phyloP scores from a whole-genome alignment of 2,329 filamentous ascomycete species.

The Pseudogymnoascus sp. region DNA sequence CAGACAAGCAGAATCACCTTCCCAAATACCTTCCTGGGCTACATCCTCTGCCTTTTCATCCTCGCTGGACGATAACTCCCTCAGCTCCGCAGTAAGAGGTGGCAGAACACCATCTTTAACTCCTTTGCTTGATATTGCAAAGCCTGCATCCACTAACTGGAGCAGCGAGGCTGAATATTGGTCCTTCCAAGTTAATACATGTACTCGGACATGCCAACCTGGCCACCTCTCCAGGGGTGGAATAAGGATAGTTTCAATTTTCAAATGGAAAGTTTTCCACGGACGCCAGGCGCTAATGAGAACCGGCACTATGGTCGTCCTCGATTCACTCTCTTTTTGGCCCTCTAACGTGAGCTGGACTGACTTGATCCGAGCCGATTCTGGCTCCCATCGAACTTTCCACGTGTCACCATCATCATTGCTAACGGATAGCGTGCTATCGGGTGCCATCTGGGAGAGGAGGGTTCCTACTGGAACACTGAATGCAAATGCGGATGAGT shows the following conservation, averaged over 20 bases:
- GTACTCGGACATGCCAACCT: slow-evolving; percentile 34
- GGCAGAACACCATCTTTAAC: slow-evolving; percentile 3
- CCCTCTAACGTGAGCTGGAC: neutral
- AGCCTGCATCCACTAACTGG: slow-evolving; percentile 21
- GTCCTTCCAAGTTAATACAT: slow-evolving; percentile 22
- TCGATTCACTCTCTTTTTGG: neutral
- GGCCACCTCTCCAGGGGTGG: slow-evolving; percentile 27
- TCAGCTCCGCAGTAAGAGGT: slow-evolving; percentile 2
- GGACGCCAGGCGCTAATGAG: slow-evolving; percentile 18
- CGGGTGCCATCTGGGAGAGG: slow-evolving; percentile 25
- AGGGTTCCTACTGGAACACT: slow-evolving; percentile 33
- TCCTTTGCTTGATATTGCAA: slow-evolving; percentile 18
- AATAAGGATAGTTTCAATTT: slow-evolving; percentile 31
- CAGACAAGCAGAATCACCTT: neutral
- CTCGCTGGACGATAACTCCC: neutral
- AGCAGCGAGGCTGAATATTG: neutral
- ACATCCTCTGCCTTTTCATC: neutral
- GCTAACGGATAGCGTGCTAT: slow-evolving; percentile 20
- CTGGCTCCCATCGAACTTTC: slow-evolving; percentile 20
- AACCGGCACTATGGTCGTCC: neutral
- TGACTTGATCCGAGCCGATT: slow-evolving; percentile 9
- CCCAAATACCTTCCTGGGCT: neutral
- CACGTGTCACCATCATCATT: slow-evolving; percentile 20
- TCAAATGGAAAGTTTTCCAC: slow-evolving; percentile 18
- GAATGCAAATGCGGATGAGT: slow-evolving; percentile 41